Conservation (phyloP, 2,329 filamentous ascomycete species). For the Aureobasidium uvarum region DNA sequence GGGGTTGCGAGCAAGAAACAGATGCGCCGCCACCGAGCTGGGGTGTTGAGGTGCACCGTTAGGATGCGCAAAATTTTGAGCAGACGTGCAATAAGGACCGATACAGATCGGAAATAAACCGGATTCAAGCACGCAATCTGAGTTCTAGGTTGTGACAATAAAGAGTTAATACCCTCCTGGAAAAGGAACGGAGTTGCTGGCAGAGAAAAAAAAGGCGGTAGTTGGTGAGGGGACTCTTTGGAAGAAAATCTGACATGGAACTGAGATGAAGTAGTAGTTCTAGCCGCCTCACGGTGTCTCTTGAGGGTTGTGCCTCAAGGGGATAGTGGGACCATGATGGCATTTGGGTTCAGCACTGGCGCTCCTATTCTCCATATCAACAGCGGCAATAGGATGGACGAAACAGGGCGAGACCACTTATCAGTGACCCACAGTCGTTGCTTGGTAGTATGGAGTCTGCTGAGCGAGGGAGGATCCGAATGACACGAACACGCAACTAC, state of each 20-base stretch:
- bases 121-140: neutral
- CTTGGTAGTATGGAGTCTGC: constrained; percentile 11
- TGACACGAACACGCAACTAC: neutral
- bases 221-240: neutral
- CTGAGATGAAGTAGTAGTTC: constrained; percentile 5
- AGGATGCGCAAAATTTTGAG: constrained; percentile 12
- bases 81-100: constrained; percentile 13
- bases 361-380: constrained; percentile 20
- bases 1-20: constrained; percentile 2
- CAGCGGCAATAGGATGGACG: neutral
- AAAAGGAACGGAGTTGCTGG: neutral
- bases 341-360: constrained; percentile 18
- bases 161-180: neutral
- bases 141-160: neutral
- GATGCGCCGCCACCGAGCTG: constrained; percentile 9
- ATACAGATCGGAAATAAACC: constrained; percentile 16
- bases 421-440: constrained; percentile 22
- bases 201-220: neutral
- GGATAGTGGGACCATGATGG: constrained; percentile 27
- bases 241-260: neutral
- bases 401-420: constrained; percentile 6
- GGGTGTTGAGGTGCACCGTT: constrained; percentile 19
- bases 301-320: constrained; percentile 25
- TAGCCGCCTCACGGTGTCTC: constrained; percentile 21
- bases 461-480: constrained; percentile 14